Conservation (phyloP, 1,139 yeast species). For the Kluyveromyces sp. region DNA sequence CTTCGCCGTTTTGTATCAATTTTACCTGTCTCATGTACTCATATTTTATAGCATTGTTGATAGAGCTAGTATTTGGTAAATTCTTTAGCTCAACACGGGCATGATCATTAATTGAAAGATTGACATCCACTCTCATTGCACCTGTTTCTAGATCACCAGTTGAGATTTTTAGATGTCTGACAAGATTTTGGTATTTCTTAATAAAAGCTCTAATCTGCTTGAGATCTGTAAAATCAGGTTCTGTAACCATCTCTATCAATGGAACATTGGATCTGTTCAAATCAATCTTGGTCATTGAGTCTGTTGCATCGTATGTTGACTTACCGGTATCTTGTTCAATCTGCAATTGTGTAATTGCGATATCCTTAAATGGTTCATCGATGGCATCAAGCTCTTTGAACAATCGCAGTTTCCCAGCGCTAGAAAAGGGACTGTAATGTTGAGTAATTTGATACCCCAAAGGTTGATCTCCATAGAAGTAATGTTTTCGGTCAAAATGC, state of each 20-base stretch:
- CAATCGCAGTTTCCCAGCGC: constrained; percentile 50
- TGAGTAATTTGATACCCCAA: constrained; percentile 95
- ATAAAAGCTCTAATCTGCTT: constrained; percentile 72
- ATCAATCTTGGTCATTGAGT: constrained; percentile 47
- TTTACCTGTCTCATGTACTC: constrained; percentile 67
- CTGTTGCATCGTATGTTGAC: constrained; percentile 46
- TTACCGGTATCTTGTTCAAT: constrained; percentile 94
- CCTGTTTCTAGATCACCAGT: constrained; percentile 92
- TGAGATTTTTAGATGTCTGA: constrained; percentile 63
- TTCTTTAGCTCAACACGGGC: constrained; percentile 84
- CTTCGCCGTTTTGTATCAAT: constrained; percentile 32
- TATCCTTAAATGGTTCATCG: constrained; percentile 33
- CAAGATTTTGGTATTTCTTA: constrained; percentile 67
- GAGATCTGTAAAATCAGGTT: constrained; percentile 70
- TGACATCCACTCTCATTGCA: constrained; percentile 91
- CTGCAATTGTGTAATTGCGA: constrained; percentile 67
- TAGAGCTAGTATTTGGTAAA: constrained; percentile 76
- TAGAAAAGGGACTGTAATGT: constrained; percentile 73
- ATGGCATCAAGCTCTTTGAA: constrained; percentile 48
- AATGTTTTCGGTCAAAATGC: constrained; percentile 87
- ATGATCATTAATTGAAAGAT: constrained; percentile 65
- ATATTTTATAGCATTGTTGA: constrained; percentile 63
- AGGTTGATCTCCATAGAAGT: constrained; percentile 95
- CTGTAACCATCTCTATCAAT: constrained; percentile 82
- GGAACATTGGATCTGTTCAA: constrained; percentile 82